A percentile compares a stretch with the other conserved stretches of the same genome.
phyloP scores from a whole-genome alignment of 441 rosid genomes.

The Erodium moschatum region DNA sequence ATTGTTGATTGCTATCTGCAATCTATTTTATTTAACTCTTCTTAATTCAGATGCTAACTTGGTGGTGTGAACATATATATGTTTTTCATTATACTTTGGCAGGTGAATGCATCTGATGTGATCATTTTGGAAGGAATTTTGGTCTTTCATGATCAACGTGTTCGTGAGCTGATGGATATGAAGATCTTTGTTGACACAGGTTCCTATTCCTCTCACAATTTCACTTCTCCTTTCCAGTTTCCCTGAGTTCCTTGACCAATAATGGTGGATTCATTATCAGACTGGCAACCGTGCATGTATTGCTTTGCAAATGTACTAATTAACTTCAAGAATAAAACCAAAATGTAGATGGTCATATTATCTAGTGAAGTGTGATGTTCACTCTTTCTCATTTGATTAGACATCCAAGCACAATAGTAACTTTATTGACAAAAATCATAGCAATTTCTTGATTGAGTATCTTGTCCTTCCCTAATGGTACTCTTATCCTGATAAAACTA shows the following conservation, averaged over 20 bases:
- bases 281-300: neutral
- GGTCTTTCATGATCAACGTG: slow-evolving; percentile 80
- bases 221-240: slow-evolving; percentile 5
- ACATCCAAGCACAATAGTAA: neutral
- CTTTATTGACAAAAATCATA: neutral
- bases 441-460: neutral
- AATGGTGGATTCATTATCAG: neutral
- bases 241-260: neutral
- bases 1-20: neutral
- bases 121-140: slow-evolving; percentile 92
- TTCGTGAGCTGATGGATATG: slow-evolving; percentile 84
- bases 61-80: neutral
- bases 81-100: slow-evolving; percentile 16
- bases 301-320: neutral
- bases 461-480: neutral
- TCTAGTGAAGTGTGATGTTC: neutral
- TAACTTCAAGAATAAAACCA: neutral
- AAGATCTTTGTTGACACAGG: slow-evolving; percentile 97
- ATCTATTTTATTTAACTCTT: neutral
- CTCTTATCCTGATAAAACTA: too few species aligned
- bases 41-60: neutral
- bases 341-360: neutral
- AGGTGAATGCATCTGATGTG: slow-evolving; percentile 97
- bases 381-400: neutral
- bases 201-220: slow-evolving; percentile 22